Base-by-base conservation (phyloP, 2,329 filamentous ascomycete species). In the Cordyceps sp. region DNA sequence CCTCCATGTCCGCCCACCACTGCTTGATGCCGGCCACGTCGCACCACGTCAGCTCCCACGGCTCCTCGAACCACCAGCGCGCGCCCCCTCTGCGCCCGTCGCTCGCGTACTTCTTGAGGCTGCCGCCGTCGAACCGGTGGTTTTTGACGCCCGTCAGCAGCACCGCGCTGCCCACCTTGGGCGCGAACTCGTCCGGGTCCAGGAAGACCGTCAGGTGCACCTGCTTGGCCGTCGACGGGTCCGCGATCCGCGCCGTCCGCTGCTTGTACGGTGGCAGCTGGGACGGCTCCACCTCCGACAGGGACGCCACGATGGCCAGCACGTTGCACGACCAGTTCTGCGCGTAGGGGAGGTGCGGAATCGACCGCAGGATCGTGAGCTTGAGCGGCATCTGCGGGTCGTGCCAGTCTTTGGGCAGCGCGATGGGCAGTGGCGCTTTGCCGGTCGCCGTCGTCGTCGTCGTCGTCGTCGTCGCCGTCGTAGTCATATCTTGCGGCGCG, bases 311-410 rank as follows among this genome's bases (percentile, higher is more conserved):
- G n/a, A 72, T 54, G 33, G 57, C 64, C 4, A 73, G 57, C 6
- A 69, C 51, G 37, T 71, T 71, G 45, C 64, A 58, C 29, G 61
- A 62, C 66, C 66, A 73, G 43, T 72, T 72, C 36, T 70, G 65
- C 33, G 61, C 61, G 47, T 66, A 71, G 2, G 66, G 66, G 1
- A 72, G 55, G 36, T 59, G 51, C 0, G 66, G 62, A 30, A 72
- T 62, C 6, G 58, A 52, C 29, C 54, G 54, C 10, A 72, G 52
- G 4, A 55, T 53, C 0, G 66, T 70, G 19, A 72, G 59, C 39
- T 64, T 69, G 13, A 69, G 50, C 1, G 66, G 62, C 1, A 47
- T 50, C 18, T 53, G 52, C 0, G 47, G 53, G 31, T 62, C 45
- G 32, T 56, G 51, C 48, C 56, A 59, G 32, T 58, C 51, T 36